Conservation (phyloP, 345 rosid genomes). For the Ricinus communis region DNA sequence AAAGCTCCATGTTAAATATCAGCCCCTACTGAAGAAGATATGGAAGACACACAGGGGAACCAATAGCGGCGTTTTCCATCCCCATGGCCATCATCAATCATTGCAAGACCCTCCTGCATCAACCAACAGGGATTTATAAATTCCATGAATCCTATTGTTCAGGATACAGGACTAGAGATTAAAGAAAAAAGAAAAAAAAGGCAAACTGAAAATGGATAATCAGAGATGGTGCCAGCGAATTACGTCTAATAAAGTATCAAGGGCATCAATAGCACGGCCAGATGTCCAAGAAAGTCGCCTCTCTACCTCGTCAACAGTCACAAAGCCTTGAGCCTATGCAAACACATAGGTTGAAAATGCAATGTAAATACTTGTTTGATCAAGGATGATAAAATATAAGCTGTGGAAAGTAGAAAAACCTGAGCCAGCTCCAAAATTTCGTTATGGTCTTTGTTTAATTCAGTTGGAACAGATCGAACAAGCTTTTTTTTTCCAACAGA, state of each 20-base stretch:
- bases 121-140: constrained; percentile 30
- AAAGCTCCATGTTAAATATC: constrained; percentile 26
- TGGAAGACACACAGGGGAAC: constrained; percentile 84
- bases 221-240: constrained; percentile 12
- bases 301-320: constrained; percentile 80
- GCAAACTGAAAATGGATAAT: no score
- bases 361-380: constrained; percentile 3
- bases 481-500: constrained; percentile 85
- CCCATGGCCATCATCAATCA: constrained; percentile 75
- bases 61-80: constrained; percentile 73
- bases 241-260: constrained; percentile 75
- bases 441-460: constrained; percentile 91
- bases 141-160: constrained; percentile 4
- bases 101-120: constrained; percentile 77
- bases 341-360: constrained; percentile 8
- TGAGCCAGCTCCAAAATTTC: constrained; percentile 87
- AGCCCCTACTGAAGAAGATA: constrained; percentile 45
- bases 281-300: constrained; percentile 74
- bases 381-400: neutral
- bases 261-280: constrained; percentile 79
- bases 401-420: constrained; percentile 31
- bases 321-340: constrained; percentile 76
- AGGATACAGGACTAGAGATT: no score
- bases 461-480: constrained; percentile 88
- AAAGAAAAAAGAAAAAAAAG: neutral